Percentiles rank a stretch among this genome's conserved stretches.
Conservation (phyloP, 2,329 filamentous ascomycete species). For the Falciphora oryzae region DNA sequence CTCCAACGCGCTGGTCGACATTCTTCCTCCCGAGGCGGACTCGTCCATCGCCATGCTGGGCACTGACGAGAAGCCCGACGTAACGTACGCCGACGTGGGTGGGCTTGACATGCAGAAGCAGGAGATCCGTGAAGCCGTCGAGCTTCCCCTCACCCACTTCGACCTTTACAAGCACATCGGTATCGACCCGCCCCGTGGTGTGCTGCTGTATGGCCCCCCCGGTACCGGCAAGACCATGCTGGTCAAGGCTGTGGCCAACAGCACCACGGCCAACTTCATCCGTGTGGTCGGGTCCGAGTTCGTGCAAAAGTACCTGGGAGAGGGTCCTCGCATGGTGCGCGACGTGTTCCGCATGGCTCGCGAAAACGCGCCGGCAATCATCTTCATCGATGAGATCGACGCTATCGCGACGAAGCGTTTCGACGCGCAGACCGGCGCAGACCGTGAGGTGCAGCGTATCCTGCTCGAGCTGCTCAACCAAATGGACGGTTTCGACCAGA, state of each 20-base stretch:
- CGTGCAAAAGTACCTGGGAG: constrained; percentile 97
- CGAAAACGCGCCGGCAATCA: constrained; percentile 96
- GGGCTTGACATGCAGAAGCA: constrained; percentile 99
- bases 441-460: constrained; percentile 97
- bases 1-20: constrained; percentile 97
- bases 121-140: constrained; percentile 95
- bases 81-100: constrained; percentile 96
- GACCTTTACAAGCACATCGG: constrained; percentile 99
- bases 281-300: constrained; percentile 97
- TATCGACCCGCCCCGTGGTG: constrained; percentile 95
- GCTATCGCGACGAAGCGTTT: constrained; percentile 99
- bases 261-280: constrained; percentile 96
- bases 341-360: constrained; percentile 99
- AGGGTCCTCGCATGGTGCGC: constrained; percentile 96
- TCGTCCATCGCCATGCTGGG: constrained; percentile 98
- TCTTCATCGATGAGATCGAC: constrained; percentile 99
- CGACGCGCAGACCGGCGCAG: constrained; percentile 95
- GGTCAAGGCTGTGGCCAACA: constrained; percentile 97
- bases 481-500: constrained; percentile 99
- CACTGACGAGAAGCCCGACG: constrained; percentile 93
- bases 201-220: constrained; percentile 90
- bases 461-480: constrained; percentile 95
- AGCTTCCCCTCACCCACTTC: constrained; percentile 94
- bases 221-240: constrained; percentile 97
- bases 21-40: constrained; percentile 96